Evolutionary conservation across 768 basidiomycete species (phyloP), one percentile per base, ranked within the genome.

Genomic region (Mycena galericulata): DNA sequence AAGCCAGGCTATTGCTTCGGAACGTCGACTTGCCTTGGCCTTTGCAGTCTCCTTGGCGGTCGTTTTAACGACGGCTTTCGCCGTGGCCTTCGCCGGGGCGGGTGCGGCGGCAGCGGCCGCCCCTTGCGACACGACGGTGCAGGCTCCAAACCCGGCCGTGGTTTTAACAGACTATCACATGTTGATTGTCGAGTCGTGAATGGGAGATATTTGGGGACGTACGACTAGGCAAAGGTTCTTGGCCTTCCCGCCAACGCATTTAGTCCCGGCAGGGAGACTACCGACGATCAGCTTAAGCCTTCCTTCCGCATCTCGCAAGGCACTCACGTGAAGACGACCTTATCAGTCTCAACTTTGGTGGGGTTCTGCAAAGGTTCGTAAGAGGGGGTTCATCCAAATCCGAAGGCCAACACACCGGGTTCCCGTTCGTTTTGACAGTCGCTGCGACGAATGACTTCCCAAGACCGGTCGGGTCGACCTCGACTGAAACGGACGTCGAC

Each of bases 71-170:
- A 65, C 71, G 49, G 63, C 75, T 8, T 46, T 62, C 27, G 26
- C 69, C 73, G 57, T 85, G 80, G 12, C 20, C 49, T 50, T 30
- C 49, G 17, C 49, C 50, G 70, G 63, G 27, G 65, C 72, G 57
- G 62, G 69, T 24, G 59, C 68, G 17, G 56, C 54, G 32, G 54
- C 68, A 20, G 62, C 49, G 17, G 69, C 72, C 45, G 63, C 75
- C 22, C 72, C 74, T 56, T 84, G 80, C 11, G 74, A 71, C 24
- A 88, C 85, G 24, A 82, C 86, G 15, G 85, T 82, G 62, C 88
- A 89, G 75, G 87, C 88, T 63, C 88, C 87, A 74, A 88, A 88
- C 32, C 86, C 84, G 41, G 79, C 81, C 22, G 83, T 75, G 24
- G 86, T 85, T 38, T 76, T 81, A 74, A 88, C 85, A 41, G 85